Evolutionary conservation across 441 rosid species (phyloP), one percentile per base, ranked within the genome.

Genomic region (Arabidopsis hybrid): DNA sequence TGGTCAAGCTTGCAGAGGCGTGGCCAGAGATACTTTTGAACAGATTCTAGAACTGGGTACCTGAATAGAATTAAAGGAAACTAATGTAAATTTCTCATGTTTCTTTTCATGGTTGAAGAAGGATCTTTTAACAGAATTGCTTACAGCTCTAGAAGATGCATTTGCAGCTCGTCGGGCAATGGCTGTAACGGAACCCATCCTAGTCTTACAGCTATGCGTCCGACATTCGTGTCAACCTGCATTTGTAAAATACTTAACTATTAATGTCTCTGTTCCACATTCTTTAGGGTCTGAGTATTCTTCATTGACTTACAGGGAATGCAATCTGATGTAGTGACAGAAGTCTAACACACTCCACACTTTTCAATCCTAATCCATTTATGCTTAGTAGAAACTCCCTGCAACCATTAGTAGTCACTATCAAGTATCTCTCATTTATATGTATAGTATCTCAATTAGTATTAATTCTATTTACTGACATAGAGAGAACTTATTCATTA

Each of bases 141-240:
- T 79, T 76, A 88, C 92, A 85, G 57, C 58, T 86, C 89, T 53
- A 88, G 63, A 31, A 85, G 87, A 82, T 88, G 92, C 84, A 88
- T 71, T 72, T 88, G 90, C 55, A 88, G 84, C n/a, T 88, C 84
- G 53, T 88, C 92, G 0, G 92, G 90, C 21, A 88, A 76, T 62
- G 92, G 90, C 50, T 88, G 89, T 52, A 88, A 77, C 4, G 92
- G 92, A 62, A 86, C 92, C 90, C 90, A 88, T 79, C 92, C 92
- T 55, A 88, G 78, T 78, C 90, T 82, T 51, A 88, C 92, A 64
- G 85, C 87, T 69, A 88, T 88, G 7, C 90, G 89, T 51, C 92
- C 92, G 9, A 88, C 90, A 74, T 88, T 88, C 18, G 88, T 88
- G 74, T 88, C 92, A 65, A 88, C 92, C 90, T 88, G 66, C 32